Base-by-base conservation (phyloP, 441 rosid genomes). In the Pelargonium australe region DNA sequence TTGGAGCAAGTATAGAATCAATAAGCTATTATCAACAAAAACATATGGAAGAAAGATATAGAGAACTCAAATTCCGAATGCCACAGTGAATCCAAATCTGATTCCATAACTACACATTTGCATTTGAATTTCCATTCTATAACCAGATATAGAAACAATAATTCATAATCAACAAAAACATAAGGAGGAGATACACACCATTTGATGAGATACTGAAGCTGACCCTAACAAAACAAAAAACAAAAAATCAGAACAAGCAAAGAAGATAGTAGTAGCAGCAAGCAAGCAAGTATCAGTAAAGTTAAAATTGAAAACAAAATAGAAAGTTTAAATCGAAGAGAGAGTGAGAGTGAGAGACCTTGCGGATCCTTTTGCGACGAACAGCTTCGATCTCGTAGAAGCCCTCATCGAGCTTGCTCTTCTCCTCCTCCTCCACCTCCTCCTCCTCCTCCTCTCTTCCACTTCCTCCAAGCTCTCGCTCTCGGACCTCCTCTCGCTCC, bases 331-430 rank as follows among this genome's bases (percentile, higher is more conserved):
- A 67, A 34, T 49, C 25, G 70, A 76, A 16, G 13, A 37, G 61
- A 68, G 23, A 31, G 63, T 23, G 63, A 9, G 41, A 16, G 70
- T 74, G 62, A 68, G 34, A 72, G 74, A 89, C 99, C 93, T 96
- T 96, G 65, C 98, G 85, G 63, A 89, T 77, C 73, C 98, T 79
- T 83, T 85, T 89, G 12, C 98, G 90, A 45, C 98, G 96, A 76
- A 96, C 91, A 66, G 96, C 96, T 84, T 96, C 97, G 70, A 96
- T 96, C 83, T 96, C 99, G 71, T 64, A 96, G 81, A 80, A 96
- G 40, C 96, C 99, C 68, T 96, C 98, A 37, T 84, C 97, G 0
- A 93, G 95, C 78, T 88, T 91, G 78, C 43, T 90, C 92, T 28
- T 82, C 90, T 77, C 81, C 16, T 75, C 82, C n/a, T 70, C 80